Evolutionary conservation across 352 stramenopile species (phyloP).

Genomic region (Pythium brachiatum): DNA sequence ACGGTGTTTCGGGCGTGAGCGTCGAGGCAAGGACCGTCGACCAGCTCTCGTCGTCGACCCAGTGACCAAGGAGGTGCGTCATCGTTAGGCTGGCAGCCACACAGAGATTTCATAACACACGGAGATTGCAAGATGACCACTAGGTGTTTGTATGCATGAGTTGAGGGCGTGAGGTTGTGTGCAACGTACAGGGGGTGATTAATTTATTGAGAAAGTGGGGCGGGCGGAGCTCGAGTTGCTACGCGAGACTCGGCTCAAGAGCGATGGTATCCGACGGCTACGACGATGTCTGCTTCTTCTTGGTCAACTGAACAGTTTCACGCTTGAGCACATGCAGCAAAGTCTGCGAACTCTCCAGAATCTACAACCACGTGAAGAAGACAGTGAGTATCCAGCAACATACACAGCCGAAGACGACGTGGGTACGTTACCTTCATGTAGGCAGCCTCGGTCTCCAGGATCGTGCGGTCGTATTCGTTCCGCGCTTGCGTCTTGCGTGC

Average conservation of each 20-base stretch:
- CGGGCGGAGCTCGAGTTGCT: too few species aligned
- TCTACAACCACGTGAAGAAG: constrained; percentile 35
- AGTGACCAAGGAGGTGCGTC: constrained; percentile 53
- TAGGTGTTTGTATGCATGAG: too few species aligned
- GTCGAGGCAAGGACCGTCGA: constrained; percentile 68
- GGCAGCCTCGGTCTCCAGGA: constrained; percentile 92
- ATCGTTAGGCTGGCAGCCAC: constrained; percentile 37
- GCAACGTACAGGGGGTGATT: background rate
- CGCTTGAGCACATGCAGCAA: constrained; percentile 94
- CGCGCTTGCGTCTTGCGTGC: constrained; percentile 86
- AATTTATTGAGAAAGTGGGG: background rate
- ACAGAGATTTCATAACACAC: constrained; percentile 1
- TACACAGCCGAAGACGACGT: background rate
- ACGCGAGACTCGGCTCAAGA: background rate
- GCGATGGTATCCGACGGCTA: constrained; percentile 16
- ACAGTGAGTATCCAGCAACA: background rate
- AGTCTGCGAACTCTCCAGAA: constrained; percentile 93
- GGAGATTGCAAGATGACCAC: background rate
- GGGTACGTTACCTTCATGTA: constrained; percentile 86
- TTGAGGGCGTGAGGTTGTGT: background rate
- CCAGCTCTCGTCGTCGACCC: constrained; percentile 66
- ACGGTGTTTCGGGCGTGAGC: constrained; percentile 55
- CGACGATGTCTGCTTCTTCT: constrained; percentile 93
- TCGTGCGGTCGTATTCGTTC: constrained; percentile 94
- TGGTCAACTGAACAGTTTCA: constrained; percentile 92